Evolutionary conservation across 495 filamentous ascomycete species (phyloP), one percentile per base, ranked within the genome.

Genomic region (Antarctomyces pellizariae): DNA sequence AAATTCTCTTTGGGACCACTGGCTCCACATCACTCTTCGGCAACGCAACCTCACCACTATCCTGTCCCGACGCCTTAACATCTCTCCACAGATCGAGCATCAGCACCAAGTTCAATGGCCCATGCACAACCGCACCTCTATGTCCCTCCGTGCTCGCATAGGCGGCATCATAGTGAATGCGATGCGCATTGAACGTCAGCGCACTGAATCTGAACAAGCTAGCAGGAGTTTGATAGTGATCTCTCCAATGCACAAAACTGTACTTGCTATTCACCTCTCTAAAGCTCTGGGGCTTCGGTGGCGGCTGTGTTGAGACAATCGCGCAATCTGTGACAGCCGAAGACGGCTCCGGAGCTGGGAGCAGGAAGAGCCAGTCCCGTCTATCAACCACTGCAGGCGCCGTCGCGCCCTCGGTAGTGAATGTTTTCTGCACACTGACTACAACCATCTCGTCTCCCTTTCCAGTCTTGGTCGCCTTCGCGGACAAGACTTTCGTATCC

Each of bases 121-220:
- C 67, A 37, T 73, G 69, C 9, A 73, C 67, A 3, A 72, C 65
- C 7, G 65, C 38, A 30, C 57, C 54, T 16, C 48, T 51, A 33
- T 72, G 67, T 0, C 63, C 63, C 31, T 75, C 69, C 9, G 70
- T 52, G 8, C 59, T 47, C 2, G 52, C 46, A 66, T 66, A 73
- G 3, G 54, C 47, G 2, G 49, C 42, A 18, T 66, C 67, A 40
- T 72, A 75, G 39, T 77, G 71, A 21, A 77, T 77, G 43, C 64
- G 73, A 37, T 76, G 73, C 0, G 56, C 63, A 33, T 76, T 77
- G 43, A 72, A 75, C 2, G 71, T 77, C 13, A 79, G 44, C 0
- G 72, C 72, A 0, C 66, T 71, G 50, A 77, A 78, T 3, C 71
- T 59, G 42, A 76, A 75, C 5, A 77, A 55, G 0, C 59, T 57